Base-by-base conservation (phyloP, 345 rosid genomes). In the Brassica nigra region DNA sequence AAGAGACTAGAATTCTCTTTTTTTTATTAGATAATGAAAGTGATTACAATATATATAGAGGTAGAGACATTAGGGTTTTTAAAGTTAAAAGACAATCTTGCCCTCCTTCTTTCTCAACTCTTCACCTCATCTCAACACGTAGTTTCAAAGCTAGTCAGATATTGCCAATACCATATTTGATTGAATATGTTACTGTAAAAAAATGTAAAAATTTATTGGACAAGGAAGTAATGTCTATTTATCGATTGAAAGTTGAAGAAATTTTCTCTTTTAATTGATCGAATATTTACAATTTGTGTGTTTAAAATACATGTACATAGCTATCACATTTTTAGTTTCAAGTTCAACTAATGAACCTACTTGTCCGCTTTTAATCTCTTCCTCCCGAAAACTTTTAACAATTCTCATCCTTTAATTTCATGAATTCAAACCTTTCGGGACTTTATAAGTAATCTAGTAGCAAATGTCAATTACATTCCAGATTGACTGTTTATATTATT, bases 401-500 rank as follows among this genome's bases (percentile, higher is more conserved):
- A 47, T 33, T 61, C 20, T 52, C 65, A 54, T 65, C 61, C 28
- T 18, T 64, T 65, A 5, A 11, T 23, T 36, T 49, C 27, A 49
- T 18, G 18, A 18, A 36, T 52, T 71, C 55, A 71, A 71, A 54
- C 44, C 3, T 49, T 70, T 52, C 27, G 70, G 5, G 29, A 15
- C n/a, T 37, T 28, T 78, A 42, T 5, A n/a, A 65, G 72, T 71
- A 37, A 57, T 44, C 44, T 27, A 12, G 68, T 55, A 29, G 6
- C 57, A 73, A 73, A 59, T 79, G 77, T 78, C 77, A 72, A 78
- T 37, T 65, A 64, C 37, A 29, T 33, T 42, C 72, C 59, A 71
- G 16, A 33, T 1, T 31, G 69, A 7, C 39, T 30, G 29, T 3
- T 58, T 14, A 61, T 15, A 30, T 7, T 64, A 57, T 9, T 30